Evolutionary conservation across 2,329 filamentous ascomycete species (phyloP).

Genomic region (Fusarium sp.): DNA sequence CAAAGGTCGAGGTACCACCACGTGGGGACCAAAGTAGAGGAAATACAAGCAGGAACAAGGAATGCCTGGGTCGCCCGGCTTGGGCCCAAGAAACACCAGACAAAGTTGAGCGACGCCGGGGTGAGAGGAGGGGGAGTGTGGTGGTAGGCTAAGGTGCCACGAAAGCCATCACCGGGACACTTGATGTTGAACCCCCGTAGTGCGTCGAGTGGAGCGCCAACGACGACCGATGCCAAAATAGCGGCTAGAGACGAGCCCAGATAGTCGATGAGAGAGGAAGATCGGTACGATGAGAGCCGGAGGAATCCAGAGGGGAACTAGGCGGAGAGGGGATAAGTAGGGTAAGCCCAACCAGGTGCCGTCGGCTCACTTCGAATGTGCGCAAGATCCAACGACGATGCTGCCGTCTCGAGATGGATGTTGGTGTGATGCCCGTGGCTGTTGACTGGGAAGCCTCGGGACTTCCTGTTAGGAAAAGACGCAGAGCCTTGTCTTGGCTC

Average conservation of each 20-base stretch:
- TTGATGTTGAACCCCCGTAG: slow-evolving; percentile 42
- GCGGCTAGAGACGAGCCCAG: slow-evolving; percentile 38
- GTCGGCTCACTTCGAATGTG: slow-evolving; percentile 28
- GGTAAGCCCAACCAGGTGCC: slow-evolving; percentile 36
- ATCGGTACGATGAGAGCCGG: slow-evolving; percentile 37
- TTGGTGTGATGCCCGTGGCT: slow-evolving; percentile 39
- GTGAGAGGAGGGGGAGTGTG: slow-evolving; percentile 48
- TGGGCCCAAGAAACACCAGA: slow-evolving; percentile 43
- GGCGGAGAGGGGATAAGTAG: slow-evolving; percentile 44
- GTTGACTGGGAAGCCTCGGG: slow-evolving; percentile 30
- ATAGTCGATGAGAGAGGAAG: slow-evolving; percentile 34
- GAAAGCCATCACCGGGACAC: slow-evolving; percentile 48
- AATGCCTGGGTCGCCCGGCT: slow-evolving; percentile 44
- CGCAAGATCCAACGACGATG: slow-evolving; percentile 22
- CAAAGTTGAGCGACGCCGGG: slow-evolving; percentile 46
- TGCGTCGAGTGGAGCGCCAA: slow-evolving; percentile 45
- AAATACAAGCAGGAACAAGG: slow-evolving; percentile 50
- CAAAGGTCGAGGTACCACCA: slow-evolving; percentile 52
- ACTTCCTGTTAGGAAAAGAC: slow-evolving; percentile 30
- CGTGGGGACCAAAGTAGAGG: slow-evolving; percentile 50
- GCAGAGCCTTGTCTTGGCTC: slow-evolving; percentile 34
- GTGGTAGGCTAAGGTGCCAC: slow-evolving; percentile 51
- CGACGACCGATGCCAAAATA: slow-evolving; percentile 37
- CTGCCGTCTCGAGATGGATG: slow-evolving; percentile 22
- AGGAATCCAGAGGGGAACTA: slow-evolving; percentile 36